Conservation (phyloP, 2,329 filamentous ascomycete species). For the Calonectria crousiana region DNA sequence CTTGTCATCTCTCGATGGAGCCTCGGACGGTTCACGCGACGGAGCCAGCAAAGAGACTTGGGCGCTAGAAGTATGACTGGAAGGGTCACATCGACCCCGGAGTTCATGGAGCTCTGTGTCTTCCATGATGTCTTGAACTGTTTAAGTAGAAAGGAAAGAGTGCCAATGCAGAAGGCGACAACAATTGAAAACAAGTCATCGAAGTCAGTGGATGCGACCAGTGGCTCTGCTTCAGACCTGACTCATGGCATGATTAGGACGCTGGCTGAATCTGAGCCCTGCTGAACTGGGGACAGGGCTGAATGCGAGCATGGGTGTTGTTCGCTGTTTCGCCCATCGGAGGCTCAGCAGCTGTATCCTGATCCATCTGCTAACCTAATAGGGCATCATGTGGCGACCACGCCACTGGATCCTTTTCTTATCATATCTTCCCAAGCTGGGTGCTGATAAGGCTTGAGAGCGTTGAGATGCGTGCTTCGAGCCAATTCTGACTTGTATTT, state of each 20-base stretch:
- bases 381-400: background rate
- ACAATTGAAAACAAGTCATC: background rate
- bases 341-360: background rate
- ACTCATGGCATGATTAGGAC: background rate
- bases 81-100: too few species aligned
- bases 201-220: background rate
- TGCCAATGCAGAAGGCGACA: background rate
- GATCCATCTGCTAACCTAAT: background rate
- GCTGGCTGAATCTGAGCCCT: background rate
- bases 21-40: too few species aligned
- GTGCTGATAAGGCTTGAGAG: too few species aligned
- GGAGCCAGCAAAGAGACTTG: too few species aligned
- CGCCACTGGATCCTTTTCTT: background rate
- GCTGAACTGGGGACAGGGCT: background rate
- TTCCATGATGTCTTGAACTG: background rate
- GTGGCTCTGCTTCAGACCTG: background rate
- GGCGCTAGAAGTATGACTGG: too few species aligned
- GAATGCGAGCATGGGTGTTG: background rate
- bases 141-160: background rate
- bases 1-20: too few species aligned
- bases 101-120: background rate
- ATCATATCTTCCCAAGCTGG: background rate
- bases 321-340: background rate
- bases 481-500: background rate
- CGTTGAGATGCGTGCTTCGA: background rate